Base-by-base conservation (phyloP, 495 filamentous ascomycete genomes). In the Penicillium verhagenii region DNA sequence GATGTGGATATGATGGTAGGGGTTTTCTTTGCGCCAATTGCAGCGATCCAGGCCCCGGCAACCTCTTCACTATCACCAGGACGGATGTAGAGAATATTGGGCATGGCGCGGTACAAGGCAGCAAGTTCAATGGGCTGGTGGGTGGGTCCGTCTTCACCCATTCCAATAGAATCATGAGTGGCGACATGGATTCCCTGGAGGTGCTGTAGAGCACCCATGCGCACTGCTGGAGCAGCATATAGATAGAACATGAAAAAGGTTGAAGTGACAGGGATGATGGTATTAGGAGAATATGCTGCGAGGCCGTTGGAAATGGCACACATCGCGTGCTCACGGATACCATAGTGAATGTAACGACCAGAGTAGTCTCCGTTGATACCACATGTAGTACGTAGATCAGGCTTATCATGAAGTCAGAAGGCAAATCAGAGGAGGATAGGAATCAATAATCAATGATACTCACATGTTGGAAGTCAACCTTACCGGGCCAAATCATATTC, bases 181-280 rank as follows among this genome's bases (percentile, higher is more conserved):
- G 82, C 83, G 37, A 77, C 69, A 61, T 85, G 82, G 54, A 86
- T 82, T 11, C 72, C 62, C 40, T 80, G 80, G 29, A 85, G 77
- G 19, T 75, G 67, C 42, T 80, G 76, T 0, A 86, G 69, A 10
- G 83, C 82, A 10, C 79, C 80, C 80, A 86, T 84, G 23, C 83
- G 78, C 5, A 85, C 73, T 7, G 73, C 82, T 0, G 82, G 80
- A 0, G 83, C 82, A 8, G 82, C 82, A 31, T 81, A 80, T 1
- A 84, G 66, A 61, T 83, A 85, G 64, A 86, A 86, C 79, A 84
- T 86, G 66, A 83, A 81, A 65, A 84, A 83, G 6, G 70, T 72
- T 1, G 77, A 77, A 3, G 80, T 83, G 37, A 80, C 62, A 0
- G 79, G 81, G 31, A 83, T 61, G 56, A 83, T 73, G 1, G 79